Percentiles rank a stretch among this genome's conserved stretches.
These are phyloP conservation scores for Teunomyces atbi DNA, from an alignment of 805 yeast species.

Conservation along the genomic window DNA sequence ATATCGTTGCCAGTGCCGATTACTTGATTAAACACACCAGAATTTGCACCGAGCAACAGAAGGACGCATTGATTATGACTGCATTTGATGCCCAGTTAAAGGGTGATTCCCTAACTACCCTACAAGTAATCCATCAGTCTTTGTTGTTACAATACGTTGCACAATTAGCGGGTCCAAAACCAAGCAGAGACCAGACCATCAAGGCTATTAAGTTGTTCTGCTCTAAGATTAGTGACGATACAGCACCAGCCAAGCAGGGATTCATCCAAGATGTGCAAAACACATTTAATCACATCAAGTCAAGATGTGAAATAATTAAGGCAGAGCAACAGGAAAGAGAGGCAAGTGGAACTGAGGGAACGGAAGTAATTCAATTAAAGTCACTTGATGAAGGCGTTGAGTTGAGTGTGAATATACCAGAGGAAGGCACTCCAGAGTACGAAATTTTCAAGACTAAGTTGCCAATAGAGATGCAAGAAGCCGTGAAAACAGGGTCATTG, in stretches of 20 bases:
- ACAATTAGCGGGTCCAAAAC: slow-evolving; percentile 37
- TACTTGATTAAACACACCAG: slow-evolving; percentile 58
- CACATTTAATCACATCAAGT: slow-evolving; percentile 72
- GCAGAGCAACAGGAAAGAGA: slow-evolving; percentile 42
- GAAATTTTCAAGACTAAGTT: slow-evolving; percentile 54
- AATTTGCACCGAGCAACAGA: slow-evolving; percentile 78
- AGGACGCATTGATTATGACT: slow-evolving; percentile 88
- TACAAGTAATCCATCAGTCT: slow-evolving; percentile 75
- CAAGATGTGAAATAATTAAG: slow-evolving; percentile 67
- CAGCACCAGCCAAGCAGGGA: slow-evolving; percentile 63
- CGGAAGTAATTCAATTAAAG: slow-evolving; percentile 81
- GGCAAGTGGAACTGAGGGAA: slow-evolving; percentile 42
- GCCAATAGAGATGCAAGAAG: slow-evolving; percentile 65
- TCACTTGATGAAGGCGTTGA: slow-evolving; percentile 82
- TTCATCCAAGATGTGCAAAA: slow-evolving; percentile 70
- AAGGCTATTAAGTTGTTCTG: slow-evolving; percentile 64
- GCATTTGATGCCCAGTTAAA: slow-evolving; percentile 82
- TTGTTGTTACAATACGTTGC: slow-evolving; percentile 72
- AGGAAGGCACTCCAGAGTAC: slow-evolving; percentile 51
- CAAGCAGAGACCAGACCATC: slow-evolving; percentile 28
- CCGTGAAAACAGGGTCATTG: slow-evolving; percentile 66
- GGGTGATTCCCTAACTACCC: slow-evolving; percentile 53
- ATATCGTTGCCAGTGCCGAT: slow-evolving; percentile 49
- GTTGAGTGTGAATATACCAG: slow-evolving; percentile 69
- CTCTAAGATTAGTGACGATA: slow-evolving; percentile 51